A percentile compares a stretch with the other conserved stretches of the same genome.
Evolutionary conservation across 352 stramenopile genomes (phyloP).

Genomic region (Pythium brassicae): DNA sequence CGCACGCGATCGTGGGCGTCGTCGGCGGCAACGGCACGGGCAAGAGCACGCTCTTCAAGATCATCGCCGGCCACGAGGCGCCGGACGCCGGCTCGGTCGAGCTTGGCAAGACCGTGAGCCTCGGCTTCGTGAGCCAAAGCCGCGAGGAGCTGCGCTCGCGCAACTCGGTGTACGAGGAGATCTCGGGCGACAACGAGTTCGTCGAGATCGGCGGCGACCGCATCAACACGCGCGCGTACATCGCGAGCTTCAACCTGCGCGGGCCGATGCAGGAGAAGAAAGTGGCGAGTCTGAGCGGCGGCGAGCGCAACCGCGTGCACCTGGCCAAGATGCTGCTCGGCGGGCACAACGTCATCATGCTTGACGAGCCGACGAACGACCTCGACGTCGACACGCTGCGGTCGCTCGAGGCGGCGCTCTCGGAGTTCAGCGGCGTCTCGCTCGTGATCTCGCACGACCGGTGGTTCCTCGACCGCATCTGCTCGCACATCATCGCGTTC

Average conservation of each 20-base stretch:
- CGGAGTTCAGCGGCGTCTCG: constrained; percentile 88
- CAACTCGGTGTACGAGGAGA: constrained; percentile 79
- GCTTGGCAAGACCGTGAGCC: constrained; percentile 72
- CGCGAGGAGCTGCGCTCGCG: constrained; percentile 63
- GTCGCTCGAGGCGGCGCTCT: constrained; percentile 85
- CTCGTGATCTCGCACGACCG: constrained; percentile 96
- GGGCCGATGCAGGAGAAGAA: constrained; percentile 84
- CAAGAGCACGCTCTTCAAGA: constrained; percentile 96
- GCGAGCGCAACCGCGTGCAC: constrained; percentile 83
- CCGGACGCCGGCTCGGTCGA: constrained; percentile 75
- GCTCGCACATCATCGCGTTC: constrained; percentile 84
- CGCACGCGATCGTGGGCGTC: constrained; percentile 95
- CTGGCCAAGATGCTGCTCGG: constrained; percentile 83
- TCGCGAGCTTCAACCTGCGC: constrained; percentile 84
- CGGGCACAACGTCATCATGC: constrained; percentile 84
- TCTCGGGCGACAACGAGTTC: constrained; percentile 84
- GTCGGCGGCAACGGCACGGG: constrained; percentile 97
- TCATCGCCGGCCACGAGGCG: constrained; percentile 91
- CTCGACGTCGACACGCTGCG: constrained; percentile 82
- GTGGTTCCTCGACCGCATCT: constrained; percentile 94
- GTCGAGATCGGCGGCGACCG: constrained; percentile 67
- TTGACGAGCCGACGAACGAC: constrained; percentile 88
- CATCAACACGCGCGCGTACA: constrained; percentile 83
- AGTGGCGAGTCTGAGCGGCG: constrained; percentile 66
- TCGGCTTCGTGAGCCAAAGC: constrained; percentile 78